A percentile compares a stretch with the other conserved stretches of the same genome.
phyloP scores from a whole-genome alignment of 176 grass and related monocot species.

The Carex littledalei region DNA sequence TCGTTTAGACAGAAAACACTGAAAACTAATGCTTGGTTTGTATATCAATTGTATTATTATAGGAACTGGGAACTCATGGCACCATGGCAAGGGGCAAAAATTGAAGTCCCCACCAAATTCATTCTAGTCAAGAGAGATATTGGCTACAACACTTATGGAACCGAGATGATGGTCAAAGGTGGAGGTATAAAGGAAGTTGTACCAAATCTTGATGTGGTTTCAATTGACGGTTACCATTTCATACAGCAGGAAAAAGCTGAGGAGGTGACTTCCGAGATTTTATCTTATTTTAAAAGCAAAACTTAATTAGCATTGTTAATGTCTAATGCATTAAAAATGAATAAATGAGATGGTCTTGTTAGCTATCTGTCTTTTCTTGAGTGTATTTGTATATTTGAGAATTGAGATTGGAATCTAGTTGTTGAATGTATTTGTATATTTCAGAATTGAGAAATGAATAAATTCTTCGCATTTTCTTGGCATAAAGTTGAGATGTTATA shows the following conservation, averaged over 20 bases:
- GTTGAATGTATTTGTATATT: neutral
- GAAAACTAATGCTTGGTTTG: neutral
- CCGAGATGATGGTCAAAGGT: slow-evolving; percentile 21
- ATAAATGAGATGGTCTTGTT: neutral
- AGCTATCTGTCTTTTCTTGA: neutral
- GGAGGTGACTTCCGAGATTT: slow-evolving; percentile 41
- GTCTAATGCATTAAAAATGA: neutral
- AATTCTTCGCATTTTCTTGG: too few relatives aligned
- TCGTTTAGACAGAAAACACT: neutral
- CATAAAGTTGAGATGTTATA: too few relatives aligned
- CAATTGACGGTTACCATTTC: slow-evolving; percentile 46
- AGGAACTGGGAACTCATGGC: slow-evolving; percentile 46
- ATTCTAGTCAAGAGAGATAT: slow-evolving; percentile 28
- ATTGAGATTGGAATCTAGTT: neutral
- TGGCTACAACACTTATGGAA: slow-evolving; percentile 20
- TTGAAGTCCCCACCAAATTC: slow-evolving; percentile 35
- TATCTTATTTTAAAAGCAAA: slow-evolving; percentile 35
- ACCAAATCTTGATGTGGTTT: slow-evolving; percentile 31
- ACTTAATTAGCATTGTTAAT: neutral
- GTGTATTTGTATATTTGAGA: neutral
- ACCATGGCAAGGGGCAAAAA: slow-evolving; percentile 40
- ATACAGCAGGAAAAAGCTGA: slow-evolving; percentile 55
- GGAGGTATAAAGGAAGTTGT: slow-evolving; percentile 27
- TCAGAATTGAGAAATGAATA: too few relatives aligned
- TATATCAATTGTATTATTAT: neutral